phyloP scores from a whole-genome alignment of 1,284 basidiomycete genomes.

The Cutaneotrichosporon spelunceum region DNA sequence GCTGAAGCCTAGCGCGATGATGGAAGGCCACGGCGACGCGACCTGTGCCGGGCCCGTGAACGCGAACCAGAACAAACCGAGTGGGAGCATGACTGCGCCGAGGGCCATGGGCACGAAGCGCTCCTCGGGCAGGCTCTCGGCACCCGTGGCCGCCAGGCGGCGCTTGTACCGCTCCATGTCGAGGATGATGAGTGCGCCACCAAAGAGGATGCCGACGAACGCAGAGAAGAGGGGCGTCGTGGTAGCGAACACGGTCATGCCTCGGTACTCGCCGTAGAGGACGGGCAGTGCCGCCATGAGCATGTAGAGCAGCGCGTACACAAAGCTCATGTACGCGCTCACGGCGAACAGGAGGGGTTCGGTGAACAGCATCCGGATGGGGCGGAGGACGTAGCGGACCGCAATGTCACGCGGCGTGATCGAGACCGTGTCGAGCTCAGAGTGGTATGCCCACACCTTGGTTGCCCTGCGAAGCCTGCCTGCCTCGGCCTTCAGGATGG shows the following conservation, averaged over 20 bases:
- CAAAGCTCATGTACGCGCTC: conserved; percentile 29
- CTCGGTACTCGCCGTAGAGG: conserved; percentile 28
- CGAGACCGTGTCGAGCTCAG: conserved; percentile 22
- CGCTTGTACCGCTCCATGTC: conserved; percentile 25
- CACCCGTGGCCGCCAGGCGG: conserved; percentile 2
- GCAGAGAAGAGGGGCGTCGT: conserved; percentile 21
- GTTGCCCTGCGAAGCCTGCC: conserved; percentile 17
- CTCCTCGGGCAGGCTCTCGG: conserved; percentile 23
- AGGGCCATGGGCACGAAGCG: conserved; percentile 28
- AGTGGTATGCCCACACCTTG: conserved; percentile 23
- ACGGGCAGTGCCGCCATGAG: conserved; percentile 28
- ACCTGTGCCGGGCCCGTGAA: conserved; percentile 29
- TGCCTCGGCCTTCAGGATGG: conserved; percentile 23
- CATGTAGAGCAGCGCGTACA: conserved; percentile 32
- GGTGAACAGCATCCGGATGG: conserved; percentile 25
- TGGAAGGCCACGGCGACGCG: conserved; percentile 22
- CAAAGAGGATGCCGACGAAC: conserved; percentile 26
- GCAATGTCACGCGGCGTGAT: conserved; percentile 23
- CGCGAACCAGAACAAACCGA: conserved; percentile 32
- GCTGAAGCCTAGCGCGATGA: conserved; percentile 25
- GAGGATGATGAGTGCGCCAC: conserved; percentile 24
- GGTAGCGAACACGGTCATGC: conserved; percentile 11
- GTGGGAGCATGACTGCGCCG: conserved; percentile 19
- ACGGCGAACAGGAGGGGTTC: conserved; percentile 30
- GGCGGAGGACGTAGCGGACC: conserved; percentile 26